Evolutionary conservation across 805 yeast species (phyloP).

Genomic region (Pichia phayaonensis): DNA sequence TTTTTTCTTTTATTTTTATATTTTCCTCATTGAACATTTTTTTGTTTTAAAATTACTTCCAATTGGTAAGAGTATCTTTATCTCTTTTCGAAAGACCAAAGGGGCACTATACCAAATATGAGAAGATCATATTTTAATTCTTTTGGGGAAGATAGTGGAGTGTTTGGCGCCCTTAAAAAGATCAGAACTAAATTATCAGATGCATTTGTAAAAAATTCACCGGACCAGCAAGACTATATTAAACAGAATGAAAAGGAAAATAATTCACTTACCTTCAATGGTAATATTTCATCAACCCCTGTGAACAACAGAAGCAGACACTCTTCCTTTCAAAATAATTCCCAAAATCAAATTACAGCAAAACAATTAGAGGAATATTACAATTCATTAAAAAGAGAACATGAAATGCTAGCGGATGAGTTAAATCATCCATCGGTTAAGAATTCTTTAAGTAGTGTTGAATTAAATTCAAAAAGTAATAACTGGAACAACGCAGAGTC

Average conservation of each 20-base stretch:
- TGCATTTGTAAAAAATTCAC: not conserved
- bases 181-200: not conserved
- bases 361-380: conserved; percentile 23
- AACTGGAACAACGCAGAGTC: conserved; percentile 13
- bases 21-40: not conserved
- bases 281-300: not conserved
- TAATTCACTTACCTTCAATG: not conserved
- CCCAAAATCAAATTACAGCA: conserved; percentile 18
- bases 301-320: not conserved
- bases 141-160: not conserved
- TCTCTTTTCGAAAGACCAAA: not conserved
- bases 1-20: not conserved
- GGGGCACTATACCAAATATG: not conserved
- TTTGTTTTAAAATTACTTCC: not conserved
- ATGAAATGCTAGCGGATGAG: conserved; percentile 13
- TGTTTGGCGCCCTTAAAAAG: not conserved
- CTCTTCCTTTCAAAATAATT: not conserved
- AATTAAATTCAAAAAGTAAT: conserved; percentile 11
- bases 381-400: conserved; percentile 20
- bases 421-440: conserved; percentile 8
- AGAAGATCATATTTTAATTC: not conserved
- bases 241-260: not conserved
- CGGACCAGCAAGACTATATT: not conserved
- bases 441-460: not conserved
- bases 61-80: not conserved